phyloP scores from a whole-genome alignment of 2,329 filamentous ascomycete species.

The Clarireedia homoeocarpa region DNA sequence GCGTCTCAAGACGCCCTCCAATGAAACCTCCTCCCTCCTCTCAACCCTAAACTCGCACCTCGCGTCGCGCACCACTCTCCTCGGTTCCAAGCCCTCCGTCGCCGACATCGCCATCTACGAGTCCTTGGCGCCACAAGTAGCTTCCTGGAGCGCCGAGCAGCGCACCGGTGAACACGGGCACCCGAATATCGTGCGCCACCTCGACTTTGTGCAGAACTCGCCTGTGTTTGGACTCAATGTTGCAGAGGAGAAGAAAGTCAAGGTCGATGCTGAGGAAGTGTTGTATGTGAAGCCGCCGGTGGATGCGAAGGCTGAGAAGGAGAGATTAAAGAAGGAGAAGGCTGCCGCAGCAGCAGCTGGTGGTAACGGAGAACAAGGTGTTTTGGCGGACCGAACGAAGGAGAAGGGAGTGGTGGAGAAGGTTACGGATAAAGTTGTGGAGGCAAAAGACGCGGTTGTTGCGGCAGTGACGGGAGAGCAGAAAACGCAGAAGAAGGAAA shows the following conservation, averaged over 20 bases:
- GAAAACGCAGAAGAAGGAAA: constrained; percentile 64
- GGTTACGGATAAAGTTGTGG: constrained; percentile 39
- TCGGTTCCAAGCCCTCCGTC: constrained; percentile 82
- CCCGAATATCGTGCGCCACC: constrained; percentile 82
- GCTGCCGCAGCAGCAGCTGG: constrained; percentile 54
- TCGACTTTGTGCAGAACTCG: constrained; percentile 94
- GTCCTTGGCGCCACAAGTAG: constrained; percentile 66
- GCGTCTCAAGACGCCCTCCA: constrained; percentile 53
- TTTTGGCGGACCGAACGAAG: constrained; percentile 54
- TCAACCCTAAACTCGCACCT: constrained; percentile 80
- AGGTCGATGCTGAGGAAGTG: constrained; percentile 71
- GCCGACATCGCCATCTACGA: constrained; percentile 82
- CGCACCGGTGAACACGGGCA: constrained; percentile 82
- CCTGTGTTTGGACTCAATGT: constrained; percentile 65
- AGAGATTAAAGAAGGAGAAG: constrained; percentile 95
- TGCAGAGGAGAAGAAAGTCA: constrained; percentile 65
- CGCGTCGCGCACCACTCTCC: constrained; percentile 77
- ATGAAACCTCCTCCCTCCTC: constrained; percentile 56
- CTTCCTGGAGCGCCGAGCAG: constrained; percentile 76
- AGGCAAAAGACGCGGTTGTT: constrained; percentile 29
- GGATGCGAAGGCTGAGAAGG: constrained; percentile 91
- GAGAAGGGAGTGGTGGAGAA: constrained; percentile 43
- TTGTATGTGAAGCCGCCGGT: constrained; percentile 82
- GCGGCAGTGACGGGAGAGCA: constrained; percentile 30
- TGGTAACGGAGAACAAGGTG: constrained; percentile 37